Evolutionary conservation across 441 rosid genomes (phyloP).

Genomic region (Erodium chrysanthum): DNA sequence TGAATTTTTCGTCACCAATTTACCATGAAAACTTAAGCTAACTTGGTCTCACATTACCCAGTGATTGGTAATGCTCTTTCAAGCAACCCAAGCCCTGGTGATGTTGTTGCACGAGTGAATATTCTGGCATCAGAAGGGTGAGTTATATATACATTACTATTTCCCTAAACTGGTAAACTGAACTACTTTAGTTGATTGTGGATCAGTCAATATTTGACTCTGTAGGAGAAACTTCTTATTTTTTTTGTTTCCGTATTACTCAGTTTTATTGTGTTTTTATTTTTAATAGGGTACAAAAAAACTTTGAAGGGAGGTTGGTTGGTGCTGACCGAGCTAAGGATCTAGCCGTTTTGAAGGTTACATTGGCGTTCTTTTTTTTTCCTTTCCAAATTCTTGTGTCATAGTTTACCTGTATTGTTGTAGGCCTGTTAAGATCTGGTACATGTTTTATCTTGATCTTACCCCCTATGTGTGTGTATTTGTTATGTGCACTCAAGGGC

Average conservation of each 20-base stretch:
- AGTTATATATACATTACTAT: constrained; percentile 27
- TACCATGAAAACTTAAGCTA: constrained; percentile 10
- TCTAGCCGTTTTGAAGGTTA: constrained; percentile 80
- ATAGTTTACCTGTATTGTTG: too few species aligned
- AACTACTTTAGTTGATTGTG: constrained; percentile 16
- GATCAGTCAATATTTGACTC: constrained; percentile 6
- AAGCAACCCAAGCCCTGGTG: constrained; percentile 63
- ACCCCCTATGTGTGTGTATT: too few species aligned
- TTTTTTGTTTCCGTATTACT: constrained; percentile 5
- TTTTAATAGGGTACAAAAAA: constrained; percentile 66
- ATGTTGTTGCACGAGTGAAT: constrained; percentile 86
- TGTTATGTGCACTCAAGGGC: too few species aligned
- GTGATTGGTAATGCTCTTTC: constrained; percentile 91
- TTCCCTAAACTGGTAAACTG: constrained; percentile 11
- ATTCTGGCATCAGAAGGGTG: constrained; percentile 86
- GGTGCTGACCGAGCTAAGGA: constrained; percentile 91
- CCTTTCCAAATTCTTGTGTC: too few species aligned
- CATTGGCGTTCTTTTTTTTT: neutral
- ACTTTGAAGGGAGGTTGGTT: constrained; percentile 74
- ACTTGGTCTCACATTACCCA: constrained; percentile 16
- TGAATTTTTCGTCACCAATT: neutral
- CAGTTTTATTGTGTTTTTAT: constrained; percentile 14
- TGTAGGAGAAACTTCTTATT: neutral
- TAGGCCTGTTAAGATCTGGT: too few species aligned
- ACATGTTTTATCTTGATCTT: too few species aligned